Base-by-base conservation (phyloP, 345 rosid genomes). In the Turnera subulata region DNA sequence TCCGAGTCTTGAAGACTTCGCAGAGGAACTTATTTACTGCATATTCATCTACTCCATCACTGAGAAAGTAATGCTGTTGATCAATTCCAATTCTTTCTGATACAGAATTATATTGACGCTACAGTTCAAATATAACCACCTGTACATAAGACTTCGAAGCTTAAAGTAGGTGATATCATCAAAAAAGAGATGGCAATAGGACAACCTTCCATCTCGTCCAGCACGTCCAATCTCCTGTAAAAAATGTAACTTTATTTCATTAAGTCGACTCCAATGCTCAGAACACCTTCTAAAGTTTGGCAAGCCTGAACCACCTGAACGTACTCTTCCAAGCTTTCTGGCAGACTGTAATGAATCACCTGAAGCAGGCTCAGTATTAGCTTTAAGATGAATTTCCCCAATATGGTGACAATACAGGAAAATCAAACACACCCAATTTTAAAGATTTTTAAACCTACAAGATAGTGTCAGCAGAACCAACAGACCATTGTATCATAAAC, bases 261-360 rank as follows among this genome's bases (percentile, higher is more conserved):
- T 59, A 13, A 54, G 49, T 54, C 44, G 47, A 50, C 8, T 38
- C 18, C 21, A 33, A 49, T 22, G 47, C 17, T 52, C 15, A 70
- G 68, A 67, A 37, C 5, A 55, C 61, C 49, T 63, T 22, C 38
- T 62, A 63, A 59, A 22, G 57, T 37, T 13, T 39, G 23, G 23
- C 50, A 46, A 2, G 61, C 46, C 32, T 21, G 65, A 66, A 35
- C 9, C 47, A 93, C 99, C 97, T 93, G 99, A 62, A 89, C 94
- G 66, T 89, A 93, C 82, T 86, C 99, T 72, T 93, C 99, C 81
- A 93, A 79, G 81, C 99, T 93, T 78, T 86, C 95, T 68, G 99
- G 99, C 74, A 93, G 13, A 67, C 93, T 87, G 72, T 84, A 89
- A 74, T 93, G 97, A 66, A 93, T 83, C 53, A 89, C 87, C 99